These are phyloP conservation scores for Candida sp. DNA, from an alignment of 1,139 yeast species.

Conservation along the genomic window DNA sequence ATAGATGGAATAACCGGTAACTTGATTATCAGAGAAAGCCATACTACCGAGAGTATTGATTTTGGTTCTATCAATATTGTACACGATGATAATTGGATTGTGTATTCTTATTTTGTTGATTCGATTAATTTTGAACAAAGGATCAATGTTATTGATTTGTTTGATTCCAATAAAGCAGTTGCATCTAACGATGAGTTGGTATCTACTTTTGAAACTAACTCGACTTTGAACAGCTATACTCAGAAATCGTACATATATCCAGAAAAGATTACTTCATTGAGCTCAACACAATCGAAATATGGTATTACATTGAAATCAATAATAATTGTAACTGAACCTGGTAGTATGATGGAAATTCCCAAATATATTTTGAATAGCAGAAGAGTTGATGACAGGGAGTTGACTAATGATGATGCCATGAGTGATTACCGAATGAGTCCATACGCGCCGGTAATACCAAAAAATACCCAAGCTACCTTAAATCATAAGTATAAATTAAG, in stretches of 20 bases:
- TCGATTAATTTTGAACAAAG: constrained; percentile 54
- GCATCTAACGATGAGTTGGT: constrained; percentile 13
- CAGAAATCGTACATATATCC: constrained; percentile 63
- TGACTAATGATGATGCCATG: constrained; percentile 50
- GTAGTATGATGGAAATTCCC: constrained; percentile 71
- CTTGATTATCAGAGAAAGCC: constrained; percentile 46
- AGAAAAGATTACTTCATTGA: constrained; percentile 47
- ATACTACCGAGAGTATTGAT: constrained; percentile 38
- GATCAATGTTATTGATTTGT: constrained; percentile 73
- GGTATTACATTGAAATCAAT: constrained; percentile 78
- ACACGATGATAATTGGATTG: constrained; percentile 83
- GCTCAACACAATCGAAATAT: constrained; percentile 60
- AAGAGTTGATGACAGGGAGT: constrained; percentile 52
- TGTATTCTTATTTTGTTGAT: constrained; percentile 60
- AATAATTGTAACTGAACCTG: constrained; percentile 53
- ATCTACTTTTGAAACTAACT: constrained; percentile 29
- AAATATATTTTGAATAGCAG: constrained; percentile 61
- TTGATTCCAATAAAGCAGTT: constrained; percentile 51
- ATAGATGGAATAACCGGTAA: constrained; percentile 73
- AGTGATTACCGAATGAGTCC: constrained; percentile 60
- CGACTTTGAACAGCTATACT: constrained; percentile 26
- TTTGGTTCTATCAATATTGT: constrained; percentile 43
- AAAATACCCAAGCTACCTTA: constrained; percentile 40
- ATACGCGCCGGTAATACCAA: constrained; percentile 61
- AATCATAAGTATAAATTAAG: constrained; percentile 34